Conservation (phyloP, 1,139 yeast genomes). For the Pichia sp. region DNA sequence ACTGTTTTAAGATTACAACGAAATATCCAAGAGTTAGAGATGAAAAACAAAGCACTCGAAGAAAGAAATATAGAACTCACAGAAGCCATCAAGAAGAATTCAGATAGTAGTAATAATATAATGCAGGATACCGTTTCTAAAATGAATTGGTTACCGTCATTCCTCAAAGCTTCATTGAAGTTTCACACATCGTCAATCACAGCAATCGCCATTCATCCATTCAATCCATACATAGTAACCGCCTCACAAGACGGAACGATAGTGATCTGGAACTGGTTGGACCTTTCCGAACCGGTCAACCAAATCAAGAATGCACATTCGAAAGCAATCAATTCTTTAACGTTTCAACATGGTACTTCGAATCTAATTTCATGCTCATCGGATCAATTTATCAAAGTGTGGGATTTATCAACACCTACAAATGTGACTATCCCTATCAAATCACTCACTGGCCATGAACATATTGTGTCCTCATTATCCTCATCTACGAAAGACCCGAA, state of each 20-base stretch:
- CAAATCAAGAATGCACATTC: conserved; percentile 72
- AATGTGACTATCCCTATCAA: conserved; percentile 43
- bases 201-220: conserved; percentile 70
- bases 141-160: conserved; percentile 69
- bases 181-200: conserved; percentile 64
- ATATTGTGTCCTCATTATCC: conserved; percentile 67
- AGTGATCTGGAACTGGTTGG: conserved; percentile 70
- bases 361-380: conserved; percentile 52
- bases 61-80: conserved; percentile 22
- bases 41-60: conserved; percentile 24
- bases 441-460: conserved; percentile 87
- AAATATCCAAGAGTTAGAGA: conserved; percentile 59
- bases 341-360: conserved; percentile 40
- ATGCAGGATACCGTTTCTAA: conserved; percentile 26
- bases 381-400: conserved; percentile 47
- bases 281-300: conserved; percentile 63
- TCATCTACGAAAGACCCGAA: conserved; percentile 46
- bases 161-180: conserved; percentile 47
- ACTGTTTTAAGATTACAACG: conserved; percentile 81
- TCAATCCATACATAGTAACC: conserved; percentile 59
- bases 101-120: neutral
- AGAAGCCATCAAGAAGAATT: conserved; percentile 5
- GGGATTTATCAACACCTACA: conserved; percentile 22
- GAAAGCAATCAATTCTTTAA: conserved; percentile 61
- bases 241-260: conserved; percentile 78